Conservation (phyloP, 768 basidiomycete genomes). For the Podaxis sp. region DNA sequence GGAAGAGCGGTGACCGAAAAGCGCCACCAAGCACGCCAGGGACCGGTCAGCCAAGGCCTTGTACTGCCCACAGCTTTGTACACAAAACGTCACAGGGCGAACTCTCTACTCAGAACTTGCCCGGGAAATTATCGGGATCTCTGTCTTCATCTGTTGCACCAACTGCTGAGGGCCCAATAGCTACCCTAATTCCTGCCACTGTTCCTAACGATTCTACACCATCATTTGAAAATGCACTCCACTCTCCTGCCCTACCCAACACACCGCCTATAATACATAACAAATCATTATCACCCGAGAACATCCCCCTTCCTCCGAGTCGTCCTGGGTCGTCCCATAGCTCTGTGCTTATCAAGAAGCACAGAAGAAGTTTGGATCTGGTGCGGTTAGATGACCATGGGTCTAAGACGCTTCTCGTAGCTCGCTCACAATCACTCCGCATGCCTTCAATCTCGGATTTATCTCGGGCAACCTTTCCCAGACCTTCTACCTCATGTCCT, state of each 20-base stretch:
- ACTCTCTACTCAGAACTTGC: neutral
- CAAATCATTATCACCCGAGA: neutral
- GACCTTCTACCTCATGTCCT: neutral
- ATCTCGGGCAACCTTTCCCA: neutral
- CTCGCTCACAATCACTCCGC: constrained; percentile 3
- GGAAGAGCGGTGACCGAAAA: neutral
- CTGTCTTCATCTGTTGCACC: neutral
- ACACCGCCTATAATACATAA: neutral
- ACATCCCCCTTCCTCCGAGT: neutral
- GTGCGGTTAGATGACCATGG: neutral
- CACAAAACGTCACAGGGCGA: neutral
- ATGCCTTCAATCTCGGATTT: neutral
- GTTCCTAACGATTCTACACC: neutral
- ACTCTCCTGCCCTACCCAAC: neutral
- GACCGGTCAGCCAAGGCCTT: neutral
- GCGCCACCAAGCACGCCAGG: neutral
- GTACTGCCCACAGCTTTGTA: neutral
- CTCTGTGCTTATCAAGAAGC: constrained; percentile 3
- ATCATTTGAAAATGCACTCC: neutral
- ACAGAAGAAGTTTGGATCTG: constrained; percentile 14
- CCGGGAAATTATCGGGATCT: neutral
- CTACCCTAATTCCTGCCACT: neutral
- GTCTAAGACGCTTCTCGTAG: neutral
- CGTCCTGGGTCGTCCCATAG: constrained; percentile 2
- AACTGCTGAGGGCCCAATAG: neutral